Base-by-base conservation (phyloP, 1,284 basidiomycete species). In the Kalmanozyma brasiliensis region DNA sequence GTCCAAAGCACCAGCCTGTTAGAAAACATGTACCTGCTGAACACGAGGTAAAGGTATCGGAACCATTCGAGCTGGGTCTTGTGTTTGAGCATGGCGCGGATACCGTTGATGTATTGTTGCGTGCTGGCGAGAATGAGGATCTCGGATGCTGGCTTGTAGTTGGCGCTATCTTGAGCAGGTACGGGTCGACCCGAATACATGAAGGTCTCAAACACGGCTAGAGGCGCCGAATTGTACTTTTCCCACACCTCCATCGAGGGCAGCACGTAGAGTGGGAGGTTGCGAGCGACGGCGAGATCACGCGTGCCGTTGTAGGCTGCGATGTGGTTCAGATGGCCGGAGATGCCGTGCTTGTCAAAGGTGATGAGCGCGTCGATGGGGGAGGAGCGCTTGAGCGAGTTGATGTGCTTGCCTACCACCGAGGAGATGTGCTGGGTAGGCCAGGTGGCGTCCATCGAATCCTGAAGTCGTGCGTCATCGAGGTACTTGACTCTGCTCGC, bases 301-400 rank as follows among this genome's bases (percentile, higher is more conserved):
- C 48, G 52, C 3, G 66, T 59, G 10, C 55, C 66, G 13, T 69
- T 69, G n/a, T 87, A 87, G 19, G 94, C 84, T 0, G 92, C 89
- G 53, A 86, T 86, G 83, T 99, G 95, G 82, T 98, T 99, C 0
- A 91, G 90, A 79, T 98, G 95, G 0, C 85, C 85, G 8, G 93
- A 94, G 5, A 98, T 85, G 1, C 96, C 95, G 4, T 81, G 70
- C 0, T 83, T 67, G 83, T 99, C 95, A 76, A 98, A 98, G 0
- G 95, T 97, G 55, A 99, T 84, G 52, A 98, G 88, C 91, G 65
- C 58, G 13, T 71, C 72, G 52, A 71, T 52, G 23, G 52, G 35
- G 9, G 10, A 8, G 0, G 45, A 22, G 23, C 36, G 24, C 0
- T 43, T 32, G 17, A 55, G n/a, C 11, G 43, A 32, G 36, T 42